A percentile compares a stretch with the other conserved stretches of the same genome.
These are phyloP conservation scores for Kitagawia praeruptora DNA, from an alignment of 129 eudicot genomes.

Conservation along the genomic window DNA sequence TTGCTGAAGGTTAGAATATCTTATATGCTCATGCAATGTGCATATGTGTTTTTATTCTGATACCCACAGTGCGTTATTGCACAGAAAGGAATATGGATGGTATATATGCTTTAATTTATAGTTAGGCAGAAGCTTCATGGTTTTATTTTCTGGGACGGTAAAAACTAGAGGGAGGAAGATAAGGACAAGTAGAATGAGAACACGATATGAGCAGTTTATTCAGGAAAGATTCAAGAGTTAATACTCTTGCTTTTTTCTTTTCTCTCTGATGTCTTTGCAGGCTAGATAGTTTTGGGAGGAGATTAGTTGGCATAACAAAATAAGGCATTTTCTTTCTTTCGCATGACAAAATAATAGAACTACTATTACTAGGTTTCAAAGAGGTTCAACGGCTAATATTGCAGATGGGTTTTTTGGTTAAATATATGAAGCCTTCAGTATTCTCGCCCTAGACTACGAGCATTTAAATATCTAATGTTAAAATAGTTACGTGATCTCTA, in stretches of 20 bases:
- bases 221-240: background rate
- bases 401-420: background rate
- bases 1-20: constrained; percentile 53
- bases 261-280: background rate
- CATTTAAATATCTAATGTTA: too few species aligned
- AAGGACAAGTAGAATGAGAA: background rate
- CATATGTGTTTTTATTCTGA: background rate
- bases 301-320: background rate
- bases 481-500: background rate
- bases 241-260: too few species aligned
- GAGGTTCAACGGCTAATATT: background rate
- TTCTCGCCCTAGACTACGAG: background rate
- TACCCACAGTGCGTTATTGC: background rate
- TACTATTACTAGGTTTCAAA: background rate
- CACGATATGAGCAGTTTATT: background rate
- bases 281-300: background rate
- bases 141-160: background rate
- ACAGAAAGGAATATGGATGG: background rate
- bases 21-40: background rate
- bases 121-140: background rate
- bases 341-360: background rate
- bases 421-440: background rate
- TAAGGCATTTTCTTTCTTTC: background rate
- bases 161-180: background rate
- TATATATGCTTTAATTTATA: too few species aligned